A percentile compares a stretch with the other conserved stretches of the same genome.
phyloP scores from a whole-genome alignment of 2,329 filamentous ascomycete species.

The Xylariaceae sp. region DNA sequence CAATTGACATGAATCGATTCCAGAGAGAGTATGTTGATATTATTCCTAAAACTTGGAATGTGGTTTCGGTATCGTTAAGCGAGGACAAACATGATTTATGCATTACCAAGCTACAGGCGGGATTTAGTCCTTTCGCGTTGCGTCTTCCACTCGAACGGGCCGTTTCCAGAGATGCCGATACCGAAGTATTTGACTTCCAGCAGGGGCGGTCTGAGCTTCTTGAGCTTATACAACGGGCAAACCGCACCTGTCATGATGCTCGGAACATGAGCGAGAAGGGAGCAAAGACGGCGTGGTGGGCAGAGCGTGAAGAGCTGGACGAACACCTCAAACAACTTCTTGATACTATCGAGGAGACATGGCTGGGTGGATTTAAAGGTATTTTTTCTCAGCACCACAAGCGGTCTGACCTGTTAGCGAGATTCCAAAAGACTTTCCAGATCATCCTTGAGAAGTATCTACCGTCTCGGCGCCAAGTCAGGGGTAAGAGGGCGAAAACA shows the following conservation, averaged over 20 bases:
- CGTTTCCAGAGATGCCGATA: conserved; percentile 78
- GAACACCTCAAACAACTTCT: conserved; percentile 77
- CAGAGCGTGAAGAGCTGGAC: conserved; percentile 81
- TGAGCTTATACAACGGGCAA: conserved; percentile 82
- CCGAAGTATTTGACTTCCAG: conserved; percentile 81
- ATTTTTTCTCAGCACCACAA: conserved; percentile 81
- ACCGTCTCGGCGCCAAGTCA: conserved; percentile 75
- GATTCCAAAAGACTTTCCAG: conserved; percentile 80
- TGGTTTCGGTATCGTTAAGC: conserved; percentile 83
- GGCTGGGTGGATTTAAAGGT: conserved; percentile 93
- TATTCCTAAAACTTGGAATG: conserved; percentile 82
- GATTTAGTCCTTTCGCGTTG: conserved; percentile 81
- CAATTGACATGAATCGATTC: conserved; percentile 67
- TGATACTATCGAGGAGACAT: conserved; percentile 86
- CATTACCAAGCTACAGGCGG: conserved; percentile 82
- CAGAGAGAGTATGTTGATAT: conserved; percentile 84
- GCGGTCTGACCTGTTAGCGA: conserved; percentile 68
- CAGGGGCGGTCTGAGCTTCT: conserved; percentile 80
- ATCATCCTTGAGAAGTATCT: conserved; percentile 82
- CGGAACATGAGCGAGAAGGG: conserved; percentile 76
- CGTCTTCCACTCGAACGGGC: conserved; percentile 85
- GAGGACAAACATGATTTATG: conserved; percentile 84
- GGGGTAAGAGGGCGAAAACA: conserved; percentile 59
- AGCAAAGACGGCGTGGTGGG: conserved; percentile 88
- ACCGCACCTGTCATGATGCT: conserved; percentile 78